Conservation (phyloP, 2,329 filamentous ascomycete species). For the Colletotrichum truncatum region DNA sequence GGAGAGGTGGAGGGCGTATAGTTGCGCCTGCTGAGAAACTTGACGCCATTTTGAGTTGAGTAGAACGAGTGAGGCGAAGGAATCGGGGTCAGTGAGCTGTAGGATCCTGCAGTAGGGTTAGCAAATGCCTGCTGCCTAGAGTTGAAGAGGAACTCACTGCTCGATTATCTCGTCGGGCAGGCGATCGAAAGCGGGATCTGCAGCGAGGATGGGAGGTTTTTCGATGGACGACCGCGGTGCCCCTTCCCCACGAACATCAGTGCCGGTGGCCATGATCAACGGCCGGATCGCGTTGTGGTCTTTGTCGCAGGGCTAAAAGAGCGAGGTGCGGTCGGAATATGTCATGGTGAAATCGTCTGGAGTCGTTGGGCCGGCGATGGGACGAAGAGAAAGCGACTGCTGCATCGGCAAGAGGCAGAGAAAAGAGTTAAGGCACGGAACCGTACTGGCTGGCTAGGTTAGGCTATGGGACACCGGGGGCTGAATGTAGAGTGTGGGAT, state of each 20-base stretch:
- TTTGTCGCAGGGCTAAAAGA: constrained; percentile 19
- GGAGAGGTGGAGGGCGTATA: constrained; percentile 71
- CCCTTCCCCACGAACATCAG: background rate
- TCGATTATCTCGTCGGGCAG: constrained; percentile 76
- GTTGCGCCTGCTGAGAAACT: constrained; percentile 69
- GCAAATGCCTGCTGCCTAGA: background rate
- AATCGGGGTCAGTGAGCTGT: constrained; percentile 65
- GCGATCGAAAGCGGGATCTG: constrained; percentile 56
- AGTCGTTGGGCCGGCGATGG: constrained; percentile 21
- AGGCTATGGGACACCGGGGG: background rate
- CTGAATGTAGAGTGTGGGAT: constrained; percentile 6
- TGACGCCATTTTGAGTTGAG: constrained; percentile 73
- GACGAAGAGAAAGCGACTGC: constrained; percentile 21
- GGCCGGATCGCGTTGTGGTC: background rate
- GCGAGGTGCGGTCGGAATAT: background rate
- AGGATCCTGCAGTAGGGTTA: constrained; percentile 60
- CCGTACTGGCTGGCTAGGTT: background rate
- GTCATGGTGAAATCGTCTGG: constrained; percentile 28
- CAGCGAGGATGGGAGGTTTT: constrained; percentile 41
- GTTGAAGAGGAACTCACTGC: constrained; percentile 58
- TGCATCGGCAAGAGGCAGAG: background rate
- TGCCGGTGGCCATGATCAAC: constrained; percentile 17
- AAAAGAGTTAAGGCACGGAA: background rate
- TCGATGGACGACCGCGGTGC: constrained; percentile 39
- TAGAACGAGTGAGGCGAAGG: constrained; percentile 72